Evolutionary conservation across 176 grass and related monocot genomes (phyloP).

Genomic region (Zea mays): DNA sequence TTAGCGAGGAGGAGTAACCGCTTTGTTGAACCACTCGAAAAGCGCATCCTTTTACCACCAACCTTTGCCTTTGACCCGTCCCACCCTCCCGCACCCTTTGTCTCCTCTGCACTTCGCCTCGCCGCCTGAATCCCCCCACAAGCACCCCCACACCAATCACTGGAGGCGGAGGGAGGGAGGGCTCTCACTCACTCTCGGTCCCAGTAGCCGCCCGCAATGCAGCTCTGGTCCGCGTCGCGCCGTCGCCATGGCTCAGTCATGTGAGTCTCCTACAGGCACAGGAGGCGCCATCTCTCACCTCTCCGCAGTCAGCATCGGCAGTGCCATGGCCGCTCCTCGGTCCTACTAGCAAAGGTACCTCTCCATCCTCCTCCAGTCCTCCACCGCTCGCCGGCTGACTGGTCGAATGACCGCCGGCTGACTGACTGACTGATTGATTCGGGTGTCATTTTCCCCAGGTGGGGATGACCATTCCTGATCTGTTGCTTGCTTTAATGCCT

Average conservation of each 20-base stretch:
- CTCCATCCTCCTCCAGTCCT: not conserved
- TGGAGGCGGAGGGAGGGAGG: not conserved
- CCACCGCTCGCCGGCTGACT: not conserved
- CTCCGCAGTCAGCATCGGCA: not conserved
- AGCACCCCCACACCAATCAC: conserved; percentile 34
- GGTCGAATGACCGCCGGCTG: too few species aligned
- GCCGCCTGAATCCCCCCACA: conserved; percentile 7
- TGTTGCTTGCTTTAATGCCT: conserved; percentile 32
- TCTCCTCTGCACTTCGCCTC: conserved; percentile 9
- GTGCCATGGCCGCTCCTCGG: conserved; percentile 31
- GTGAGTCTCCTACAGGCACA: not conserved
- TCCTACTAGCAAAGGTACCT: conserved; percentile 38
- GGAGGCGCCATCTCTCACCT: not conserved
- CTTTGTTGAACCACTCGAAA: conserved; percentile 42
- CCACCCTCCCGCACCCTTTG: conserved; percentile 29
- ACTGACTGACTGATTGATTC: conserved; percentile 1
- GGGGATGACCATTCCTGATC: conserved; percentile 47
- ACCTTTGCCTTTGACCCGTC: conserved; percentile 61
- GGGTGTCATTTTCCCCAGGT: conserved; percentile 55
- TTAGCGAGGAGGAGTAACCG: conserved; percentile 30
- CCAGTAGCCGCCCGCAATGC: not conserved
- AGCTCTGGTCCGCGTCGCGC: conserved; percentile 15
- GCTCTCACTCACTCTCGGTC: not conserved
- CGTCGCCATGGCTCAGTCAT: conserved; percentile 20
- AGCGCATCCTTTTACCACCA: conserved; percentile 41